Percentiles rank a stretch among this genome's conserved stretches.
phyloP scores from a whole-genome alignment of 2,329 filamentous ascomycete species.

The Claviceps purpurea region DNA sequence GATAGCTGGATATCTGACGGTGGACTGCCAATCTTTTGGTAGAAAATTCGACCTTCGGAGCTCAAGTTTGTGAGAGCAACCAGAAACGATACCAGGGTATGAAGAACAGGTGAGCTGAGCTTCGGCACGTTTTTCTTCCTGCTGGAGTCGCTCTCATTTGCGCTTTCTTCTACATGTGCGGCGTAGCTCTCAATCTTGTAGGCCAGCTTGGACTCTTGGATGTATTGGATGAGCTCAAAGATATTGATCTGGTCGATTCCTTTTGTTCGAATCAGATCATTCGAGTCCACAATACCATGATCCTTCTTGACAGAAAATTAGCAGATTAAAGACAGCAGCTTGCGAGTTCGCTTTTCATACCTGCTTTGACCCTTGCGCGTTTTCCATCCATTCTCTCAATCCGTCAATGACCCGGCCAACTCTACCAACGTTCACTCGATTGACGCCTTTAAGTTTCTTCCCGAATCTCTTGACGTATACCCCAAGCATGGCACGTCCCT shows the following conservation, averaged over 20 bases:
- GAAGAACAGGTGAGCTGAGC: constrained; percentile 35
- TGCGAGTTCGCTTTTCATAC: constrained; percentile 11
- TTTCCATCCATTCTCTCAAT: constrained; percentile 54
- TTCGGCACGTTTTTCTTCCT: constrained; percentile 11
- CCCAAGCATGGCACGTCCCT: constrained; percentile 61
- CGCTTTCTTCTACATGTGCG: constrained; percentile 33
- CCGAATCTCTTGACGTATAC: constrained; percentile 80
- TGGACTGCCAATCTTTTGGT: constrained; percentile 30
- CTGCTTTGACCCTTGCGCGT: constrained; percentile 30
- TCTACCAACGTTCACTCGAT: constrained; percentile 82
- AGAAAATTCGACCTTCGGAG: constrained; percentile 53
- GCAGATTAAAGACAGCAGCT: background rate
- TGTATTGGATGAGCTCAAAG: constrained; percentile 73
- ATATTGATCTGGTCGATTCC: constrained; percentile 93
- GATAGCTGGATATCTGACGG: constrained; percentile 47
- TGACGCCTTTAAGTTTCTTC: constrained; percentile 78
- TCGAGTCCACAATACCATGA: constrained; percentile 58
- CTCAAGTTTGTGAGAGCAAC: constrained; percentile 77
- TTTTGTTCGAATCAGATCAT: constrained; percentile 64
- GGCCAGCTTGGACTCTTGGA: constrained; percentile 83
- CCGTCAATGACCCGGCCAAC: constrained; percentile 74
- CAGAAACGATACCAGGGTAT: constrained; percentile 50
- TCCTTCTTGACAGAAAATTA: constrained; percentile 16
- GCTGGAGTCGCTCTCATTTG: constrained; percentile 28
- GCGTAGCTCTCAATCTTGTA: constrained; percentile 90